Base-by-base conservation (phyloP, 495 filamentous ascomycete species). In the Hypoxylon subgilvum region DNA sequence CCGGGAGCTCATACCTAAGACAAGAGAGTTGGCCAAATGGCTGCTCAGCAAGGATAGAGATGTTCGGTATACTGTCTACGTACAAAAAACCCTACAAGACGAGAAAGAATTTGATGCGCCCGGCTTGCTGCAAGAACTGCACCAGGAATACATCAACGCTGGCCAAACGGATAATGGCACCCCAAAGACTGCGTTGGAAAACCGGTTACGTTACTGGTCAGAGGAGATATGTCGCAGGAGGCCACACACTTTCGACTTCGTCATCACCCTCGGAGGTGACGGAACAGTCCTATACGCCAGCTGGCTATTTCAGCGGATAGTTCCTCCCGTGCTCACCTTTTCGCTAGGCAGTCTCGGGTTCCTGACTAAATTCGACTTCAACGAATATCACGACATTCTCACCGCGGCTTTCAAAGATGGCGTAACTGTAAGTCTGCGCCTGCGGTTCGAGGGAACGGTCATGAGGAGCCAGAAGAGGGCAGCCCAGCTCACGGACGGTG, bases 251-350 rank as follows among this genome's bases (percentile, higher is more conserved):
- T 97, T 97, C 67, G 94, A 98, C 72, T 92, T 98, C 65, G 87
- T 94, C 12, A 78, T 98, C 27, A 95, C 93, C 0, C 85, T 98
- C 2, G 94, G 94, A n/a, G 94, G 94, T 7, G 94, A 98, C 68
- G 94, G 94, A 10, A 98, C 94, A 0, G 93, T 98, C 23, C 77
- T 98, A 23, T 97, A 96, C 67, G 90, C 94, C 0, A 91, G 86
- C 65, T 98, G 95, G 93, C 78, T 98, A 23, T 98, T 98, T 70
- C 94, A 98, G 78, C 80, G 90, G n/a, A 86, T 97, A 47, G 93
- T 97, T 0, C 94, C 94, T 4, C 94, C 95, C 0, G 90, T 97
- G 4, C 75, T 98, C 16, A 91, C 90, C 41, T 97, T 98, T 72
- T 83, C 91, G 17, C 73, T 97, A 22, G 94, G 94, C 2, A 96